Base-by-base conservation (phyloP, 2,329 filamentous ascomycete genomes). In the Cytospora chrysosperma region DNA sequence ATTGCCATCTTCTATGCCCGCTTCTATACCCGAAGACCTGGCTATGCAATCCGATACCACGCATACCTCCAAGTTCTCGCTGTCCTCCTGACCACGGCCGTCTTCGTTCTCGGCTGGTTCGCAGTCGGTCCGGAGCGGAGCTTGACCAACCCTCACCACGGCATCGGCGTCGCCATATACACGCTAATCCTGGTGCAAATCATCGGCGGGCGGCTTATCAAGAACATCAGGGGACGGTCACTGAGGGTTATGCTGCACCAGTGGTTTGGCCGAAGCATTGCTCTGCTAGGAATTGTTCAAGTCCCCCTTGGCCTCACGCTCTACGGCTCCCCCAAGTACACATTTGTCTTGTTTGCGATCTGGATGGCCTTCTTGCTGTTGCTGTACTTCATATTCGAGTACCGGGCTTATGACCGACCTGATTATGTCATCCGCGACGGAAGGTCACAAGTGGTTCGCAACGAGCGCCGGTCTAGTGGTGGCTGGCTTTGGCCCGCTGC, bases 291-390 rank as follows among this genome's bases (percentile, higher is more conserved):
- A 0, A 88, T 98, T 68, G 84, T 88, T 4, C 95, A 99, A 73
- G 86, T 99, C 13, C 90, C 95, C 0, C 82, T 99, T 0, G 95
- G 95, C 0, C 81, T 99, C 54, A 93, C 93, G 0, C 81, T 99
- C 1, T 99, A 97, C 71, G 95, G 95, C 7, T 97, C 93, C 32
- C 94, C 95, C 6, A 87, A 89, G 71, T 85, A 84, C 43, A 82
- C 93, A 4, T 99, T 98, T 74, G 87, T 99, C 59, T 80, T 98
- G 4, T 99, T 90, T 72, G 84, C 93, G 0, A 67, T 98, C 0
- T 94, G 89, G 81, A 89, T 90, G 74, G 85, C 86, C 30, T 81
- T 90, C 21, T 78, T 97, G 37, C 69, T 97, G 19, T 71, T 93
- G 2, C 68, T 87, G 17, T 97, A 93, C 75, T 96, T 98, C 70